These are phyloP conservation scores for Suillus weaverae DNA, from an alignment of 768 basidiomycete genomes.

Conservation along the genomic window DNA sequence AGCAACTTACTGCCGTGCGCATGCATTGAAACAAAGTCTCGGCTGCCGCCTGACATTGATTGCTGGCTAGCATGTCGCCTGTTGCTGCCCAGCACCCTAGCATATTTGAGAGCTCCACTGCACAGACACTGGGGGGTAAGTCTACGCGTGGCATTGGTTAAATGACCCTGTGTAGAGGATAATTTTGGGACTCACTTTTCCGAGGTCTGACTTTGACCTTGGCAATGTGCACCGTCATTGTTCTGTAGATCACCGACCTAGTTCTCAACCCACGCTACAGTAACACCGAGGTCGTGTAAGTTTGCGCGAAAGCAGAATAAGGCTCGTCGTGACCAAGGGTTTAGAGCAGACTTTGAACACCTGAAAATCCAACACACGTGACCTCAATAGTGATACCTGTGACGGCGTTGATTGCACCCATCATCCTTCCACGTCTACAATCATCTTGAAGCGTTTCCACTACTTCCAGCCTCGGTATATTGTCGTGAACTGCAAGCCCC, in stretches of 20 bases:
- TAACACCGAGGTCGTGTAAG: too few relatives aligned
- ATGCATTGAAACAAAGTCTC: slow-evolving; percentile 75
- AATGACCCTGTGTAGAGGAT: slow-evolving; percentile 8
- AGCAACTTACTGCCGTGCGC: slow-evolving; percentile 70
- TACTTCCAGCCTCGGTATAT: neutral
- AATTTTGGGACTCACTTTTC: slow-evolving; percentile 52
- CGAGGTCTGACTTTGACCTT: slow-evolving; percentile 78
- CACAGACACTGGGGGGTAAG: slow-evolving; percentile 51
- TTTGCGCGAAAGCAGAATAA: neutral
- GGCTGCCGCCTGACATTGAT: slow-evolving; percentile 58
- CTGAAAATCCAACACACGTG: slow-evolving; percentile 5
- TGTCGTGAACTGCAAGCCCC: neutral
- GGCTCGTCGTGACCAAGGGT: neutral
- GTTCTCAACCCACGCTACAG: neutral
- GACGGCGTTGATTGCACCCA: neutral
- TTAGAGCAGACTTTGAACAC: neutral
- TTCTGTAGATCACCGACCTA: neutral
- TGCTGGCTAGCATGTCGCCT: slow-evolving; percentile 55
- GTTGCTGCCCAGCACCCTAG: slow-evolving; percentile 85
- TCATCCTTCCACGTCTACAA: neutral
- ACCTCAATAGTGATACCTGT: neutral
- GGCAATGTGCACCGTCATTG: slow-evolving; percentile 68
- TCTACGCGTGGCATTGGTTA: slow-evolving; percentile 19
- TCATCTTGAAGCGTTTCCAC: neutral
- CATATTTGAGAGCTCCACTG: slow-evolving; percentile 71